Conservation (phyloP, 2,329 filamentous ascomycete genomes). For the Pseudocercospora pini-densiflorae region DNA sequence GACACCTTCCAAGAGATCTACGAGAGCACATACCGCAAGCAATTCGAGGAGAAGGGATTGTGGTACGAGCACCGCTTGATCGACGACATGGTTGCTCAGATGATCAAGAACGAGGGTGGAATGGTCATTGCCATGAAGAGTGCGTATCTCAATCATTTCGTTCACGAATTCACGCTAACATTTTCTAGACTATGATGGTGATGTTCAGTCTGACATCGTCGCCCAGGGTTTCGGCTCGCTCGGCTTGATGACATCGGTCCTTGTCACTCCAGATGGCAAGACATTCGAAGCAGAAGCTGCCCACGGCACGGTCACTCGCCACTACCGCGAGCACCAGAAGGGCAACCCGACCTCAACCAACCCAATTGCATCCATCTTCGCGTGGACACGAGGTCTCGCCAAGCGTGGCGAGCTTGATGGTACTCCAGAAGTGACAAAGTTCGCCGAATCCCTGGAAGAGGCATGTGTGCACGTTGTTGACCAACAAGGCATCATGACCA, state of each 20-base stretch:
- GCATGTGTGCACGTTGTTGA: conserved; percentile 96
- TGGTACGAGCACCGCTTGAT: conserved; percentile 99
- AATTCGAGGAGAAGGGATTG: conserved; percentile 89
- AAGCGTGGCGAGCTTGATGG: conserved; percentile 92
- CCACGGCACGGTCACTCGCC: conserved; percentile 96
- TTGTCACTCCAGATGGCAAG: conserved; percentile 95
- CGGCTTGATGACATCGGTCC: conserved; percentile 96
- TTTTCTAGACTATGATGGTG: conserved; percentile 87
- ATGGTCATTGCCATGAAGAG: conserved; percentile 99
- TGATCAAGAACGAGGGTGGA: conserved; percentile 98
- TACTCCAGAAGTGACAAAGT: conserved; percentile 89
- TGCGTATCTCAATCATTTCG: conserved; percentile 54
- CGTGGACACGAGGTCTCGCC: conserved; percentile 92
- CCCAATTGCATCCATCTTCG: conserved; percentile 98
- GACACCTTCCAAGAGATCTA: conserved; percentile 99
- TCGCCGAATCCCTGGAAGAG: conserved; percentile 88
- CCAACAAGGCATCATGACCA: conserved; percentile 96
- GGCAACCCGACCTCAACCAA: conserved; percentile 97
- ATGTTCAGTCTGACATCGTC: conserved; percentile 98
- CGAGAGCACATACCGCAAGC: conserved; percentile 80
- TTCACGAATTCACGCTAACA: conserved; percentile 23
- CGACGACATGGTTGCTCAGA: conserved; percentile 99
- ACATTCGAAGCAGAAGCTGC: conserved; percentile 98
- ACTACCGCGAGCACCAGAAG: conserved; percentile 99
- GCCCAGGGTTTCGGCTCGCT: conserved; percentile 98